phyloP scores from a whole-genome alignment of 176 grass and related monocot species.

The Aegilops umbellulata region DNA sequence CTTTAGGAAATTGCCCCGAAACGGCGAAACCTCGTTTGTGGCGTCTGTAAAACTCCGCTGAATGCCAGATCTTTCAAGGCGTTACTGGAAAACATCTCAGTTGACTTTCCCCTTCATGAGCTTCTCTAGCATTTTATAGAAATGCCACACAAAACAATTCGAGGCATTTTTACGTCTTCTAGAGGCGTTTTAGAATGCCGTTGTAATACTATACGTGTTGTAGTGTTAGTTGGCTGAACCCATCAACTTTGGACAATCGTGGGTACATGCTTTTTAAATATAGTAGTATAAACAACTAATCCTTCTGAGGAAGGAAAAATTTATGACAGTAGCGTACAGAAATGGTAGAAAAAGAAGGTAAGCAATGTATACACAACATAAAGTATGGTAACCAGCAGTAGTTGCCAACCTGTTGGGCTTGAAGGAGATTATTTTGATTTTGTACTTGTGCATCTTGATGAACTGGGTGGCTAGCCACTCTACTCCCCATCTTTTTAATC shows the following conservation, averaged over 20 bases:
- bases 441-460: constrained; percentile 77
- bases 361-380: constrained; percentile 10
- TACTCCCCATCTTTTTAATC: constrained; percentile 69
- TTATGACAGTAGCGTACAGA: neutral
- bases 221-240: neutral
- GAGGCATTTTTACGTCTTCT: too few species aligned
- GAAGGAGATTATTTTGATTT: constrained; percentile 70
- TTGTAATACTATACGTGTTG: too few species aligned
- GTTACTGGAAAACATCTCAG: too few species aligned
- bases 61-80: too few species aligned
- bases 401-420: constrained; percentile 60
- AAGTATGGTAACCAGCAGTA: constrained; percentile 23
- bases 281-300: neutral
- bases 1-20: too few species aligned
- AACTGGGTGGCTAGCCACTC: constrained; percentile 49
- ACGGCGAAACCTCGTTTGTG: too few species aligned
- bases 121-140: too few species aligned
- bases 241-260: neutral
- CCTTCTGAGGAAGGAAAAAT: neutral
- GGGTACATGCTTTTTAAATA: neutral
- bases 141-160: too few species aligned
- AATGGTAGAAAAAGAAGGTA: neutral
- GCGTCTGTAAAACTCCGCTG: too few species aligned
- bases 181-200: too few species aligned
- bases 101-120: too few species aligned